Percentiles rank a stretch among this genome's conserved stretches.
phyloP scores from a whole-genome alignment of 768 basidiomycete species.

The Podaxis sp. region DNA sequence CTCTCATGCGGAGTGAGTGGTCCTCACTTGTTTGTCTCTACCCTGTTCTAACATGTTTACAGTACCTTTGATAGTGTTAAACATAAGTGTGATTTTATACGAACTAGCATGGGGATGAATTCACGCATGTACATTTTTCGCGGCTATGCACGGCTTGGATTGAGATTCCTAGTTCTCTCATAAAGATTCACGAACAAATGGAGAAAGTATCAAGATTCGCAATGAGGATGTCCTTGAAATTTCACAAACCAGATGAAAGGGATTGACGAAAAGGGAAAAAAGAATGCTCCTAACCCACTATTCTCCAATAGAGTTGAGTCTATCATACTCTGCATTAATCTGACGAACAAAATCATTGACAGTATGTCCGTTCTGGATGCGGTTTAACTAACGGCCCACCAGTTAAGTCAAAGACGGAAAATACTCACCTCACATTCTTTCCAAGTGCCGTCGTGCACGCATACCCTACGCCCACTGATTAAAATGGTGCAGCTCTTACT shows the following conservation, averaged over 20 bases:
- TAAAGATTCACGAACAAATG: not conserved
- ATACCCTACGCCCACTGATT: conserved; percentile 63
- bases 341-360: conserved; percentile 70
- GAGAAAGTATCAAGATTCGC: not conserved
- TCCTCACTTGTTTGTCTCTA: conserved; percentile 12
- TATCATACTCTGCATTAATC: conserved; percentile 70
- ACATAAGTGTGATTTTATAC: conserved; percentile 83
- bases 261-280: not conserved
- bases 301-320: conserved; percentile 40
- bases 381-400: not conserved
- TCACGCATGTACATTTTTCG: not conserved
- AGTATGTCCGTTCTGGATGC: conserved; percentile 63
- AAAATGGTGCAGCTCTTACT: conserved; percentile 88
- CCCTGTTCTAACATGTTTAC: conserved; percentile 9
- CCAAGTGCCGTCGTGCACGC: conserved; percentile 77
- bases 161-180: not conserved
- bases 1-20: conserved; percentile 92
- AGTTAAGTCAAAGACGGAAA: not conserved
- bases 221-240: not conserved
- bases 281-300: not conserved
- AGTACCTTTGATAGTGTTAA: conserved; percentile 92
- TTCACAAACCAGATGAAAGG: not conserved
- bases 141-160: not conserved
- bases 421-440: conserved; percentile 66
- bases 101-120: conserved; percentile 65